Conservation (phyloP, 2,329 filamentous ascomycete species). For the Lecanicillium sp. region DNA sequence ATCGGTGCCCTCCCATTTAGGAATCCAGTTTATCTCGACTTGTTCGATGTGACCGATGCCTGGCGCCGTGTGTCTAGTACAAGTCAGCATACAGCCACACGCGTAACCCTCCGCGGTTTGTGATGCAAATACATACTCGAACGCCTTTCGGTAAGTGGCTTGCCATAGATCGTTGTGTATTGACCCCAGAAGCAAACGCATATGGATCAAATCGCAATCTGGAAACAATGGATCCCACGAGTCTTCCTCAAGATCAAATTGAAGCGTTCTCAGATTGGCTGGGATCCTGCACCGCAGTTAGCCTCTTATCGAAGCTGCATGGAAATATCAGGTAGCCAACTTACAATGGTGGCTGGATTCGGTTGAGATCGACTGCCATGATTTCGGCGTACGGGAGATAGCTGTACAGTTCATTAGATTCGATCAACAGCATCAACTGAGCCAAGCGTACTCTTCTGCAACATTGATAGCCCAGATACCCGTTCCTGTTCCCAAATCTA, state of each 20-base stretch:
- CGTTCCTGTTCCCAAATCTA: slow-evolving; percentile 76
- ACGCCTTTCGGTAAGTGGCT: slow-evolving; percentile 64
- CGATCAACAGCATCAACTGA: neutral
- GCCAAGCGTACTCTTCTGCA: slow-evolving; percentile 54
- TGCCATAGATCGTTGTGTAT: slow-evolving; percentile 64
- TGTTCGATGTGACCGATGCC: slow-evolving; percentile 75
- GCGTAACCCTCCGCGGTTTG: neutral
- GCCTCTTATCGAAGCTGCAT: neutral
- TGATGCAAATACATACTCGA: slow-evolving; percentile 44
- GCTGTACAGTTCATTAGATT: slow-evolving; percentile 16
- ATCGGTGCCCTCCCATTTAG: slow-evolving; percentile 63
- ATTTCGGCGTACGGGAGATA: slow-evolving; percentile 24
- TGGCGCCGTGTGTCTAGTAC: slow-evolving; percentile 64
- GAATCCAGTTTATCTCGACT: slow-evolving; percentile 79
- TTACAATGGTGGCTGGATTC: slow-evolving; percentile 34
- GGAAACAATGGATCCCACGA: slow-evolving; percentile 46
- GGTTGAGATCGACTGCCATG: slow-evolving; percentile 35
- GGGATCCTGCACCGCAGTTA: slow-evolving; percentile 54
- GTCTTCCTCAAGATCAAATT: slow-evolving; percentile 70
- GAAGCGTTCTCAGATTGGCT: slow-evolving; percentile 46
- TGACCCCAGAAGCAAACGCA: slow-evolving; percentile 73
- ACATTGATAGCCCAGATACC: slow-evolving; percentile 90
- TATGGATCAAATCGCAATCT: slow-evolving; percentile 75
- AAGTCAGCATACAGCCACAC: neutral
- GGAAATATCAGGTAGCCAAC: neutral